phyloP scores from a whole-genome alignment of 768 basidiomycete genomes.

The Tulasnella sp. region DNA sequence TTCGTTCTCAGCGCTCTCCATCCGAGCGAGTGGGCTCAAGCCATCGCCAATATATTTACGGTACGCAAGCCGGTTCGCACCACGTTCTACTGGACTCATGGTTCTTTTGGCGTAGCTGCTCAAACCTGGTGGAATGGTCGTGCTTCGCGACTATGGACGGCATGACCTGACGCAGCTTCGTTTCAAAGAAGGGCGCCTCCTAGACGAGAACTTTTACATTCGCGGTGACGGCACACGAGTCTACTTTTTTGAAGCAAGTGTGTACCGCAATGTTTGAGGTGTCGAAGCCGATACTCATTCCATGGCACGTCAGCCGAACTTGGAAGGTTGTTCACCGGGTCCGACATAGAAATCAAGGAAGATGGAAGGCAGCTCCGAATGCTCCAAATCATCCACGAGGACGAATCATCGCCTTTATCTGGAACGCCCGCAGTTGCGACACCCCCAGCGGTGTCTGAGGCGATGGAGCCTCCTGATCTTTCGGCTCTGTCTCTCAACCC shows the following conservation, averaged over 20 bases:
- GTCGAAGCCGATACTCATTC: background rate
- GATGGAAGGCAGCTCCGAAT: conserved; percentile 17
- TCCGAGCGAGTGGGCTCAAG: conserved; percentile 84
- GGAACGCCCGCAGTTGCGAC: background rate
- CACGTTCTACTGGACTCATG: background rate
- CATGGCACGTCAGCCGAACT: conserved; percentile 5
- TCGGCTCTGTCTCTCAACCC: background rate
- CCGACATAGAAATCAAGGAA: conserved; percentile 9
- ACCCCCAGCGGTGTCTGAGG: background rate
- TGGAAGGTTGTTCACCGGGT: conserved; percentile 21
- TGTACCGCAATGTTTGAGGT: background rate
- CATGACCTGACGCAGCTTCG: conserved; percentile 92
- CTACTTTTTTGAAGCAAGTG: conserved; percentile 91
- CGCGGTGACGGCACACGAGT: conserved; percentile 96
- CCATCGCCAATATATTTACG: conserved; percentile 72
- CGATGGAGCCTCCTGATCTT: background rate
- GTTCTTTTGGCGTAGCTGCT: conserved; percentile 55
- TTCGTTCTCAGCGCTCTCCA: conserved; percentile 93
- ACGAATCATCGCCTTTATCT: background rate
- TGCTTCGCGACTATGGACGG: conserved; percentile 92
- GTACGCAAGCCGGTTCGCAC: conserved; percentile 40
- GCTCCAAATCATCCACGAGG: conserved; percentile 13
- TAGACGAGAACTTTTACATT: conserved; percentile 93
- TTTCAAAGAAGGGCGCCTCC: conserved; percentile 80
- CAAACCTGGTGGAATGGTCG: conserved; percentile 78